phyloP scores from a whole-genome alignment of 192 early-diverging fungal species.

The Umbelopsis vinacea region DNA sequence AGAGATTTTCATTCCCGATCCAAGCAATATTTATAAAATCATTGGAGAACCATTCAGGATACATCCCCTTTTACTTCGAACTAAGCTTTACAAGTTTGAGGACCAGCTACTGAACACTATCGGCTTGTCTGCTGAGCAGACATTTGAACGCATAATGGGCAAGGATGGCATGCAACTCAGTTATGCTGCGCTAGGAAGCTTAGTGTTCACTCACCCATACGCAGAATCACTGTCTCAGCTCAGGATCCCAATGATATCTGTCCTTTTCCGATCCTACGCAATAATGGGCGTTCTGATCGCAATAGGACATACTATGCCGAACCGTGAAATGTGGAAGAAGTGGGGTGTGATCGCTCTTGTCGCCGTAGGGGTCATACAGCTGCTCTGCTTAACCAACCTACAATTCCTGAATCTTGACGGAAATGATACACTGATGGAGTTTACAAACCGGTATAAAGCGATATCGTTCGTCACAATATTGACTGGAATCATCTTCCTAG shows the following conservation, averaged over 20 bases:
- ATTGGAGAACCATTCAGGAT: conserved; percentile 14
- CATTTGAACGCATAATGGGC: conserved; percentile 19
- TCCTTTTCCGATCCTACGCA: background rate
- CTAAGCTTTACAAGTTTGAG: conserved; percentile 10
- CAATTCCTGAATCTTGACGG: conserved; percentile 6
- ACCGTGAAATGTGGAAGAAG: conserved; percentile 3
- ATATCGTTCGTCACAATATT: background rate
- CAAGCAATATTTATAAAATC: conserved; percentile 4
- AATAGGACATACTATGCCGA: background rate
- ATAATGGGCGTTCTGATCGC: background rate
- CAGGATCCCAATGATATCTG: conserved; percentile 9
- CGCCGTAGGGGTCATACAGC: background rate
- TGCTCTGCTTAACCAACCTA: conserved; percentile 16
- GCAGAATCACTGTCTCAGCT: conserved; percentile 6
- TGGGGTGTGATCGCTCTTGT: background rate
- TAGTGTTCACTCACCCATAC: conserved; percentile 6
- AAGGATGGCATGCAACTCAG: conserved; percentile 20
- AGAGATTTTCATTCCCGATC: background rate
- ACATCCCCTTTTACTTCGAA: conserved; percentile 7
- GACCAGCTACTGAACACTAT: background rate
- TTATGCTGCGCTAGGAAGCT: background rate
- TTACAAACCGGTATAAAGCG: background rate
- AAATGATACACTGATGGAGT: background rate
- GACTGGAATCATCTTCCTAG: conserved; percentile 1
- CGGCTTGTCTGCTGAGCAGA: background rate